Percentiles rank a stretch among this genome's conserved stretches.
Conservation (phyloP, 345 rosid species). For the Litchi chinensis region DNA sequence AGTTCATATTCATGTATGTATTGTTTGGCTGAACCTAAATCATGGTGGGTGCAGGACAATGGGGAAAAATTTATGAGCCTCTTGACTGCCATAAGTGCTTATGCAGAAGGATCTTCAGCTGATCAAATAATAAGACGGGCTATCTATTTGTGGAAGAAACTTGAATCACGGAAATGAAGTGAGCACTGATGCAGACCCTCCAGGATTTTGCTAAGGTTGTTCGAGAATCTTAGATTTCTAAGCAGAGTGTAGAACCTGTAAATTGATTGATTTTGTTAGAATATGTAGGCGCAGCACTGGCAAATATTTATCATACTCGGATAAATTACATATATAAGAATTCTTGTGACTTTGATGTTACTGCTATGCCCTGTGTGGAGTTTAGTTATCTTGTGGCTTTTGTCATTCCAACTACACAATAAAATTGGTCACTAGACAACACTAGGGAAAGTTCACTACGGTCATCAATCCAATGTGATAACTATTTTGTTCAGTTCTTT, state of each 20-base stretch:
- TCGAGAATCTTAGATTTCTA: not conserved
- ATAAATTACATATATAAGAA: not conserved
- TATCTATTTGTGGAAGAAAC: slow-evolving; percentile 68
- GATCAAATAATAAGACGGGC: slow-evolving; percentile 75
- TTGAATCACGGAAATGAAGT: slow-evolving; percentile 28
- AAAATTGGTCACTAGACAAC: no score
- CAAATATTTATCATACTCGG: not conserved
- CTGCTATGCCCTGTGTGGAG: no score
- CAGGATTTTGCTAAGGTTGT: not conserved
- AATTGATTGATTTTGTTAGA: slow-evolving; percentile 1
- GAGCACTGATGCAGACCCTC: not conserved
- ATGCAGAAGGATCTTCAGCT: slow-evolving; percentile 93
- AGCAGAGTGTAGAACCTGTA: not conserved
- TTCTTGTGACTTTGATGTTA: not conserved
- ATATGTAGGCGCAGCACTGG: not conserved
- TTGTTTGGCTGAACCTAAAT: not conserved
- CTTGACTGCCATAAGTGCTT: slow-evolving; percentile 71
- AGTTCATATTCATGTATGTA: not conserved
- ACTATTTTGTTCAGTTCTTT: no score
- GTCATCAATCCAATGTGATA: no score
- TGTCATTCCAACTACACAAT: no score
- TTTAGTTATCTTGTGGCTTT: no score
- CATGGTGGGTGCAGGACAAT: slow-evolving; percentile 56
- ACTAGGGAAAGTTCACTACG: no score
- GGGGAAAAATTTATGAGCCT: slow-evolving; percentile 86